phyloP scores from a whole-genome alignment of 805 yeast genomes.

The Starmerella etchellsii region DNA sequence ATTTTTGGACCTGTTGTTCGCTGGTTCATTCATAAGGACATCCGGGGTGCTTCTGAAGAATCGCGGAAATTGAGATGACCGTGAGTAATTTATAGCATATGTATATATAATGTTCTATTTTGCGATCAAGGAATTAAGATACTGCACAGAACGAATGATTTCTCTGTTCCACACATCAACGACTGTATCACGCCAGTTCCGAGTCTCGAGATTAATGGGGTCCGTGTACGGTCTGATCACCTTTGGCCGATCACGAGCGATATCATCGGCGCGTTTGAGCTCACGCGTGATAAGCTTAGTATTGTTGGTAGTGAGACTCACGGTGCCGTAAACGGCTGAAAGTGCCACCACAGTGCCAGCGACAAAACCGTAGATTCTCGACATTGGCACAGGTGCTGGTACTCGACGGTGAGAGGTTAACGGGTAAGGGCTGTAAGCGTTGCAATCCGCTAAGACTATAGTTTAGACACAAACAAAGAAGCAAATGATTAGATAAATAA shows the following conservation, averaged over 20 bases:
- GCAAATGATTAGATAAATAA: too few relatives aligned
- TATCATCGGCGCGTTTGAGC: slow-evolving; percentile 36
- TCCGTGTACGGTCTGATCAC: slow-evolving; percentile 35
- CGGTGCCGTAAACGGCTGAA: slow-evolving; percentile 49
- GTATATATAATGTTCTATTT: too few relatives aligned
- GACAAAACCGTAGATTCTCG: slow-evolving; percentile 43
- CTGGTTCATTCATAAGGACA: slow-evolving; percentile 18
- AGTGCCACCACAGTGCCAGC: slow-evolving; percentile 50
- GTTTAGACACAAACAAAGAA: too few relatives aligned
- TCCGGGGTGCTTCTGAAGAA: too few relatives aligned
- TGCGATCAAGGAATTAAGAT: slow-evolving; percentile 34
- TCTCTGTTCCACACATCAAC: slow-evolving; percentile 75
- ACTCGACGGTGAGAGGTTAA: too few relatives aligned
- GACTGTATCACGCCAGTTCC: slow-evolving; percentile 45
- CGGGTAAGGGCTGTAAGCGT: too few relatives aligned
- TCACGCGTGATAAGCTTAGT: slow-evolving; percentile 36
- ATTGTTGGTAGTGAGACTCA: slow-evolving; percentile 40
- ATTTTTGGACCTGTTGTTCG: slow-evolving; percentile 20
- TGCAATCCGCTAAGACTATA: too few relatives aligned
- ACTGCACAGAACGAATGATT: slow-evolving; percentile 47
- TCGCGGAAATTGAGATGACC: too few relatives aligned
- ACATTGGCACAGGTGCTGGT: slow-evolving; percentile 29
- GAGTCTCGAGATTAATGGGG: slow-evolving; percentile 35
- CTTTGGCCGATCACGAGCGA: slow-evolving; percentile 43
- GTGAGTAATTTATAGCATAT: too few relatives aligned